A percentile compares a stretch with the other conserved stretches of the same genome.
Conservation (phyloP, 805 yeast genomes). For the Zygotorulaspora sp. region DNA sequence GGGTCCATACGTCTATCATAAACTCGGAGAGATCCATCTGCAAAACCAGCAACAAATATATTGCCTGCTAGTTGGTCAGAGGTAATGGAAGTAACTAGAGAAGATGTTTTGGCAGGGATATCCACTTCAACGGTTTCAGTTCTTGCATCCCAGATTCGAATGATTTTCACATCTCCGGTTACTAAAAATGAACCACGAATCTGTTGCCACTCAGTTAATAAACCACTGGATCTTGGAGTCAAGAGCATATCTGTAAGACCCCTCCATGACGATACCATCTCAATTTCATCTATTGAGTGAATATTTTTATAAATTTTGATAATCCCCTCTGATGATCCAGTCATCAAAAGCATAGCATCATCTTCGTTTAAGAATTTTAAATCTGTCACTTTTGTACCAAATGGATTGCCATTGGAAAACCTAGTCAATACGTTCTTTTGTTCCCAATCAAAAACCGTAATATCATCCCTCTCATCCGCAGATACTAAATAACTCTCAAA, state of each 20-base stretch:
- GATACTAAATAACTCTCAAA: slow-evolving; percentile 80
- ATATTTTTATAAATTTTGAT: slow-evolving; percentile 79
- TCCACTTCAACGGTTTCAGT: slow-evolving; percentile 81
- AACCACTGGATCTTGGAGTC: slow-evolving; percentile 76
- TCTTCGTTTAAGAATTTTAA: slow-evolving; percentile 86
- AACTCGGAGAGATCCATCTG: slow-evolving; percentile 82
- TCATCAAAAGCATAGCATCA: slow-evolving; percentile 74
- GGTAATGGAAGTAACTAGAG: slow-evolving; percentile 82
- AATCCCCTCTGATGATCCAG: slow-evolving; percentile 95
- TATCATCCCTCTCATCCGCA: slow-evolving; percentile 77
- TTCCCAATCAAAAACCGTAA: slow-evolving; percentile 88
- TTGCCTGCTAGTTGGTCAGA: slow-evolving; percentile 96
- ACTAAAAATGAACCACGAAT: slow-evolving; percentile 85
- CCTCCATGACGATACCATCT: slow-evolving; percentile 83
- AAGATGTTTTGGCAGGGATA: slow-evolving; percentile 85
- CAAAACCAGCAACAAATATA: slow-evolving; percentile 84
- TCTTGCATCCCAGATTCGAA: slow-evolving; percentile 95
- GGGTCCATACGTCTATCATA: slow-evolving; percentile 86
- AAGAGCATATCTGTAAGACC: slow-evolving; percentile 81
- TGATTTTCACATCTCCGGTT: slow-evolving; percentile 91
- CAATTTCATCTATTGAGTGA: slow-evolving; percentile 50
- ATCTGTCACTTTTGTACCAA: slow-evolving; percentile 86
- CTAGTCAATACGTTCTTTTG: slow-evolving; percentile 51
- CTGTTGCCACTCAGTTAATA: slow-evolving; percentile 95
- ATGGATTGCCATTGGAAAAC: slow-evolving; percentile 80